Evolutionary conservation across 1,284 basidiomycete species (phyloP).

Genomic region (Cystobasidium sp.): DNA sequence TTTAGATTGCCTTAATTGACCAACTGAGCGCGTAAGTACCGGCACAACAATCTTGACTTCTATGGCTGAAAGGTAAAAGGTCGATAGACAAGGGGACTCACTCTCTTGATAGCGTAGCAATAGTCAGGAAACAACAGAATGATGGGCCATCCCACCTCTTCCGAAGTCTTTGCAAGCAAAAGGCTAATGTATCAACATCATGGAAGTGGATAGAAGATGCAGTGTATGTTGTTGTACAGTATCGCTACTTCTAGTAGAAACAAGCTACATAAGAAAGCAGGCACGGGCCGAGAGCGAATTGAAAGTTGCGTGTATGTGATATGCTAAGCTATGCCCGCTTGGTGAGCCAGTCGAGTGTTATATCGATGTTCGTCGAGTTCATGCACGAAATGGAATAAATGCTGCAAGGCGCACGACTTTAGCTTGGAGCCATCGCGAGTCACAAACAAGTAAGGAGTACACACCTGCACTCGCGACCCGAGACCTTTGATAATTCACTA

Average conservation of each 20-base stretch:
- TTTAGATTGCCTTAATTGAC: not conserved
- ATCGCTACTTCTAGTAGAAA: too few species aligned
- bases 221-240: not conserved
- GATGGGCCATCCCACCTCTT: too few species aligned
- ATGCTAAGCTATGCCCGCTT: constrained; percentile 54
- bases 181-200: too few species aligned
- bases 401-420: constrained; percentile 64
- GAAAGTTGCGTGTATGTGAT: not conserved
- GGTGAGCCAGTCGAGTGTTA: constrained; percentile 62
- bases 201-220: too few species aligned
- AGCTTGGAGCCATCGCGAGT: constrained; percentile 64
- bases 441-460: constrained; percentile 23
- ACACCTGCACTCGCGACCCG: constrained; percentile 61
- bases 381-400: constrained; percentile 72
- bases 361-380: constrained; percentile 82
- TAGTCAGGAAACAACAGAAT: too few species aligned
- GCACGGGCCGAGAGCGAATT: not conserved
- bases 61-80: too few species aligned
- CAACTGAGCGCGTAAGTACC: not conserved
- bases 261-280: too few species aligned
- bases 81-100: too few species aligned
- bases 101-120: too few species aligned
- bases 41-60: too few species aligned
- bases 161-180: too few species aligned
- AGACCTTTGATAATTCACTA: constrained; percentile 79